Conservation (phyloP, 208 protist species). For the Tetramitus jugosus region DNA sequence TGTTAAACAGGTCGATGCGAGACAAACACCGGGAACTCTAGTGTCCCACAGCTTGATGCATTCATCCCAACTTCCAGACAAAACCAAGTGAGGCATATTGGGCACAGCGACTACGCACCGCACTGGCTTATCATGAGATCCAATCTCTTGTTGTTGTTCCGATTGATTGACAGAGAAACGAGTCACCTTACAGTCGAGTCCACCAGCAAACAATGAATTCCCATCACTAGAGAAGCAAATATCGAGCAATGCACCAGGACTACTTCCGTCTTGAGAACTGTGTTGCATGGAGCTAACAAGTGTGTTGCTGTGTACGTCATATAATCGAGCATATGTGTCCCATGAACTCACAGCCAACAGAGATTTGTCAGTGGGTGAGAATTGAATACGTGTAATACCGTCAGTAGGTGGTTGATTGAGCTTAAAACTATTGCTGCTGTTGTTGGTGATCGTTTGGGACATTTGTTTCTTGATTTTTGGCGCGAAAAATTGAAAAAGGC, state of each 20-base stretch:
- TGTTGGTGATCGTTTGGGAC: no score
- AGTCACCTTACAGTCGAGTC: background rate
- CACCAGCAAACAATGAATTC: background rate
- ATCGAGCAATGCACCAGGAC: background rate
- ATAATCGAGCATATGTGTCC: background rate
- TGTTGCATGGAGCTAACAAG: background rate
- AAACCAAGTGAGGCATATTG: background rate
- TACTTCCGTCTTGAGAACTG: no score
- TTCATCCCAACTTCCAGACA: conserved; percentile 1
- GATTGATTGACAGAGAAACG: background rate
- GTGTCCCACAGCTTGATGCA: background rate
- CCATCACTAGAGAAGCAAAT: background rate
- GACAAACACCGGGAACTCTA: background rate
- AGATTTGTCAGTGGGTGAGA: background rate
- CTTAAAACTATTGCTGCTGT: background rate
- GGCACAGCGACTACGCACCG: background rate
- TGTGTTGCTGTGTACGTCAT: background rate
- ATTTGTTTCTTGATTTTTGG: no score
- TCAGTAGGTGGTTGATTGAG: background rate
- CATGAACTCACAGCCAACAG: background rate
- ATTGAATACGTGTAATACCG: background rate
- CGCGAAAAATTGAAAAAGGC: no score
- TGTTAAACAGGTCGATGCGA: background rate
- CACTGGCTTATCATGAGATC: background rate
- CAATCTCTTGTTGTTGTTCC: background rate